phyloP scores from a whole-genome alignment of 345 rosid species.

The Gossypium rotundifolium region DNA sequence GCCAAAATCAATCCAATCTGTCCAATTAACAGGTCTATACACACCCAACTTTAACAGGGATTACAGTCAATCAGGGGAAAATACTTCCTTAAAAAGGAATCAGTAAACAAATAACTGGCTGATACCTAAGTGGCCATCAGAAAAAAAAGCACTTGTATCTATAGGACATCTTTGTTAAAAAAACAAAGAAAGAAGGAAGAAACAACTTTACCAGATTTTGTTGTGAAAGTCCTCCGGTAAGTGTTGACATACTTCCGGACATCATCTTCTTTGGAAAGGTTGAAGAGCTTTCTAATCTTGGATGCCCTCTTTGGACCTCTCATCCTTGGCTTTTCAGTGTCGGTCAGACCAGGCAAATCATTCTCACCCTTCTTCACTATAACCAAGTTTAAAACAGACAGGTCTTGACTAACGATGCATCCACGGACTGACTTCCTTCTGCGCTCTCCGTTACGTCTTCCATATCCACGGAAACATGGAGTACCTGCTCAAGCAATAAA shows the following conservation, averaged over 20 bases:
- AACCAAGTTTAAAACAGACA: slow-evolving; percentile 22
- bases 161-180: not conserved
- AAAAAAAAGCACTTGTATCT: not conserved
- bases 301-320: slow-evolving; percentile 28
- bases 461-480: slow-evolving; percentile 76
- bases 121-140: not conserved
- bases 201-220: slow-evolving; percentile 40
- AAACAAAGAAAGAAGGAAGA: not conserved
- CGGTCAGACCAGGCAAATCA: slow-evolving; percentile 70
- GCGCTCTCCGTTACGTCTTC: slow-evolving; percentile 69
- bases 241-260: slow-evolving; percentile 76
- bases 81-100: too few relatives aligned
- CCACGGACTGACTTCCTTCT: slow-evolving; percentile 85
- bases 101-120: not conserved
- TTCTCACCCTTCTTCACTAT: not conserved
- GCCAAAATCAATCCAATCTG: too few relatives aligned
- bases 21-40: too few relatives aligned
- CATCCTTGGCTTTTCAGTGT: slow-evolving; percentile 74
- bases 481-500: slow-evolving; percentile 36
- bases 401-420: slow-evolving; percentile 74
- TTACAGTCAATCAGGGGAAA: not conserved
- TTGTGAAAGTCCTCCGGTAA: slow-evolving; percentile 68
- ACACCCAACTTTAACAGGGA: not conserved
- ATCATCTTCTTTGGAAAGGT: slow-evolving; percentile 34
- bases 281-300: too few relatives aligned